Evolutionary conservation across 257 asterid species (phyloP).

Genomic region (Datura wrightii): DNA sequence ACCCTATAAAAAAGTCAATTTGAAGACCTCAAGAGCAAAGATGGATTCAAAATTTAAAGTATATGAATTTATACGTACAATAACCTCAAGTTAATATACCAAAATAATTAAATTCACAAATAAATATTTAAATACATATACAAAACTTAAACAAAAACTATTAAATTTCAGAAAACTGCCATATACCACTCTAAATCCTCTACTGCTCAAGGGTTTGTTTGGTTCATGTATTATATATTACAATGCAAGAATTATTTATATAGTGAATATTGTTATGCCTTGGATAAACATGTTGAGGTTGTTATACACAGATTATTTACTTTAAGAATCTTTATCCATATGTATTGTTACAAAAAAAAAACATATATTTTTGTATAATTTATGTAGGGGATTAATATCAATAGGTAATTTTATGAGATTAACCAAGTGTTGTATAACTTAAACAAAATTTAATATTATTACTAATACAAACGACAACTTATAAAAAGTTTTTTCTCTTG

Average conservation of each 20-base stretch:
- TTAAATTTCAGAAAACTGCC: too few relatives aligned
- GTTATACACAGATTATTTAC: background rate
- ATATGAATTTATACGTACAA: background rate
- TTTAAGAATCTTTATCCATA: background rate
- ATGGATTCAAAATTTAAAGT: background rate
- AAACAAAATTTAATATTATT: background rate
- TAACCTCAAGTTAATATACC: background rate
- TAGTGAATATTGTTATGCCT: background rate
- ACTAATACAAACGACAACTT: background rate
- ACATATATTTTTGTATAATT: background rate
- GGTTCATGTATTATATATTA: background rate
- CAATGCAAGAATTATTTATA: background rate
- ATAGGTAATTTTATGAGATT: background rate
- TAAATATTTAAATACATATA: background rate
- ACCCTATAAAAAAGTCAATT: background rate
- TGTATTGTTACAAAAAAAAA: background rate
- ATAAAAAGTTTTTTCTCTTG: too few relatives aligned
- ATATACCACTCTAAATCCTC: background rate
- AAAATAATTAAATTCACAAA: background rate
- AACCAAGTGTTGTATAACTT: background rate
- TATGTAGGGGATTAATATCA: background rate
- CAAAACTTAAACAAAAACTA: background rate
- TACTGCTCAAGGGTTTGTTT: background rate
- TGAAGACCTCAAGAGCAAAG: background rate
- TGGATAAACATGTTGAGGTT: background rate